Conservation (phyloP, 768 basidiomycete genomes). For the Tricholoma bakamatsutake region DNA sequence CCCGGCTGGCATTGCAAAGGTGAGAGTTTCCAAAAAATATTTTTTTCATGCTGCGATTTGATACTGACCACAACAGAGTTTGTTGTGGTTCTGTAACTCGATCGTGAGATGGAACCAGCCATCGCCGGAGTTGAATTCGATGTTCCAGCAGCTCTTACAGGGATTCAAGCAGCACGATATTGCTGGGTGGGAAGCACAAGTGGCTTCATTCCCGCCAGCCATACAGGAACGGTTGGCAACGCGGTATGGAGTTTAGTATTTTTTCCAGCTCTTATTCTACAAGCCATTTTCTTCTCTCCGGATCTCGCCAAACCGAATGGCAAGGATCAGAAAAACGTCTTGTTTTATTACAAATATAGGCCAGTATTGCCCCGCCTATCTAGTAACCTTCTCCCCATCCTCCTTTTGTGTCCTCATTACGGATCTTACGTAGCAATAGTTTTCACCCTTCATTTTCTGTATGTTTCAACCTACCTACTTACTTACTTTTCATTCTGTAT, state of each 20-base stretch:
- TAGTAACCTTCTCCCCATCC: constrained; percentile 20
- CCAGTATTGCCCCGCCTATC: constrained; percentile 3
- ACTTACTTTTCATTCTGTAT: constrained; percentile 6
- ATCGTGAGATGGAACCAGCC: constrained; percentile 94
- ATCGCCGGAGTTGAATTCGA: constrained; percentile 83
- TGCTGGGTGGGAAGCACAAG: constrained; percentile 80
- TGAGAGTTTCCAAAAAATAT: constrained; percentile 32
- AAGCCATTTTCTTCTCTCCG: neutral
- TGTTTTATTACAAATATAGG: neutral
- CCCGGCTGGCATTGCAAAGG: constrained; percentile 90
- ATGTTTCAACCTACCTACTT: constrained; percentile 7
- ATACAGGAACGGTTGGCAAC: constrained; percentile 84
- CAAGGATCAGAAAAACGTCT: neutral
- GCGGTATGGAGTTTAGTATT: constrained; percentile 76
- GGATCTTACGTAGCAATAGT: constrained; percentile 40
- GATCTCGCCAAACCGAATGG: neutral
- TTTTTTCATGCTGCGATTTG: neutral
- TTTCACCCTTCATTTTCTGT: constrained; percentile 12
- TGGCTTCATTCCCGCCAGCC: constrained; percentile 76
- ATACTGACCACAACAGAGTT: constrained; percentile 47
- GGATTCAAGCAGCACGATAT: constrained; percentile 90
- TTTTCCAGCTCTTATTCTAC: neutral
- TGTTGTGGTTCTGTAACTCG: constrained; percentile 98
- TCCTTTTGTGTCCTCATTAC: constrained; percentile 40
- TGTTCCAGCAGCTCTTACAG: constrained; percentile 87